phyloP scores from a whole-genome alignment of 331 rosid species.

The Malus hybrid region DNA sequence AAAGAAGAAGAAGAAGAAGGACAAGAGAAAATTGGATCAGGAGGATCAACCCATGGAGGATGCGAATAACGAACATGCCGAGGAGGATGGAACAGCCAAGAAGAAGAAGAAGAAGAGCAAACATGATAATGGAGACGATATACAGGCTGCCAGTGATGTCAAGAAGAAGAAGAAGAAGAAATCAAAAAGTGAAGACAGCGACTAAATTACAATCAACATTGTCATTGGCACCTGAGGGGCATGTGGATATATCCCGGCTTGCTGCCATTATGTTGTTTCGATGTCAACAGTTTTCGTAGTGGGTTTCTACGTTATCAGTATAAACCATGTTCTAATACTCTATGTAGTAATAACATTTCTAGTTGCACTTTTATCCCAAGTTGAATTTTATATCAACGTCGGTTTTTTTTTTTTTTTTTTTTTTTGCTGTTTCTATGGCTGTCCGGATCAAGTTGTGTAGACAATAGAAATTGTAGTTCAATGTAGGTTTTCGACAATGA shows the following conservation, averaged over 20 bases:
- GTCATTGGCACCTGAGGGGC: not conserved
- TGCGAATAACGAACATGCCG: constrained; percentile 25
- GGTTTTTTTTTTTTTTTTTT: not conserved
- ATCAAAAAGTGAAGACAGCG: constrained; percentile 39
- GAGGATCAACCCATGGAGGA: constrained; percentile 28
- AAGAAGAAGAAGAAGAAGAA: constrained; percentile 76
- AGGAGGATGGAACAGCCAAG: constrained; percentile 34
- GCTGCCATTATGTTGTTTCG: not conserved
- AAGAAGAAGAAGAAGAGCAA: constrained; percentile 61
- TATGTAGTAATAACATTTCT: not conserved
- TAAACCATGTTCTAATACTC: not conserved
- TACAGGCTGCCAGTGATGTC: constrained; percentile 25
- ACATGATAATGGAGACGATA: constrained; percentile 27
- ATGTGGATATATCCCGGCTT: constrained; percentile 9
- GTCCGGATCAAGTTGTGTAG: not conserved
- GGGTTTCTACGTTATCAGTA: not conserved
- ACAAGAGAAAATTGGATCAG: constrained; percentile 61
- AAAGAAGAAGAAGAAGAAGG: constrained; percentile 83
- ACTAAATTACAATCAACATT: constrained; percentile 10
- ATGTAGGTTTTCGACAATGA: not conserved
- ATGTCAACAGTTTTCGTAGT: not conserved
- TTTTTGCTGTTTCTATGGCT: not conserved
- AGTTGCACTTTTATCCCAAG: not conserved
- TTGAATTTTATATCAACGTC: not conserved
- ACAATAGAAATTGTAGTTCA: not conserved